phyloP scores from a whole-genome alignment of 805 yeast species.

The Pichia cephalocereana region DNA sequence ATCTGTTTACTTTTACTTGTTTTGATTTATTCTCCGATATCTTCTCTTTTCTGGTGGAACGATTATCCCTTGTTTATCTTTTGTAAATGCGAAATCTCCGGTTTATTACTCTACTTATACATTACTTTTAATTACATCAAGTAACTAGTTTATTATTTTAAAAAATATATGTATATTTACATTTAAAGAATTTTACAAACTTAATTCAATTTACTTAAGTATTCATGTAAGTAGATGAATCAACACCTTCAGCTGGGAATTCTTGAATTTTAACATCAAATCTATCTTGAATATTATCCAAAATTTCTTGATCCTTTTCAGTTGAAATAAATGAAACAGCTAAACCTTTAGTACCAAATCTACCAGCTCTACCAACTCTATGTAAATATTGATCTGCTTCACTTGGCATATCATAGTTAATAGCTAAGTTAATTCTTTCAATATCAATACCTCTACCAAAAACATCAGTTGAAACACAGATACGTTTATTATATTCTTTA shows the following conservation, averaged over 20 bases:
- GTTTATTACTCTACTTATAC: no score
- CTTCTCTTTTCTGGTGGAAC: no score
- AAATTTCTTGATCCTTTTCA: constrained; percentile 80
- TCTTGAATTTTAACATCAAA: constrained; percentile 92
- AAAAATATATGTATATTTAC: background rate
- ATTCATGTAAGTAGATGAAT: constrained; percentile 96
- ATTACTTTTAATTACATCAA: background rate
- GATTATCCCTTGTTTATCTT: no score
- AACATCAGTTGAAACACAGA: constrained; percentile 96
- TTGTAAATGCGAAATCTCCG: background rate
- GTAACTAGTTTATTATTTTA: background rate
- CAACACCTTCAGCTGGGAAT: constrained; percentile 97
- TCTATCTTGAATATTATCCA: constrained; percentile 90
- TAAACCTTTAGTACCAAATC: constrained; percentile 98
- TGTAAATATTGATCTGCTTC: constrained; percentile 98
- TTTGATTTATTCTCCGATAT: no score
- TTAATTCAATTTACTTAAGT: constrained; percentile 32
- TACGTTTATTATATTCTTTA: constrained; percentile 97
- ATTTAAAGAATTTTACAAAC: no score
- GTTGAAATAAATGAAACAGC: constrained; percentile 84
- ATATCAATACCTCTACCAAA: constrained; percentile 99
- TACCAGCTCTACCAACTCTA: constrained; percentile 99
- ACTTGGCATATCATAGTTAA: constrained; percentile 91
- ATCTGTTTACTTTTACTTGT: no score
- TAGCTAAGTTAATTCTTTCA: constrained; percentile 96